Percentiles rank a stretch among this genome's conserved stretches.
phyloP scores from a whole-genome alignment of 2,329 filamentous ascomycete genomes.

The Cercospora brassicicola region DNA sequence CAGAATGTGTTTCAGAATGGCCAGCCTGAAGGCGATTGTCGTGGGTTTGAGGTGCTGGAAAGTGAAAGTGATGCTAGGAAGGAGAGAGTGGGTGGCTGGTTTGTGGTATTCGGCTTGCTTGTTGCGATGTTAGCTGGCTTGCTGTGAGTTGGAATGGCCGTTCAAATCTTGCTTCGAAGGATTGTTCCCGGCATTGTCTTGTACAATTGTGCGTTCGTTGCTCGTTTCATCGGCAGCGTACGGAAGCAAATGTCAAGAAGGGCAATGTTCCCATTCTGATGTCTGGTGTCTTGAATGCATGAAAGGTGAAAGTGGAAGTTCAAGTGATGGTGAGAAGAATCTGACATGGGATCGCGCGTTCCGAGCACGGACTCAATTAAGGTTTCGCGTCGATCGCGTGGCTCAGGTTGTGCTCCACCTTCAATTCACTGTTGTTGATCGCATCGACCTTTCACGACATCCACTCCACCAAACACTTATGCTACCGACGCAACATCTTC shows the following conservation, averaged over 20 bases:
- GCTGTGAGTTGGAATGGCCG: not conserved
- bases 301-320: not conserved
- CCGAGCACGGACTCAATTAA: not conserved
- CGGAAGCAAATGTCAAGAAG: not conserved
- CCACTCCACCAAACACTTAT: not conserved
- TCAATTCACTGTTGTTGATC: conserved; percentile 2
- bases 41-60: not conserved
- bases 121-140: not conserved
- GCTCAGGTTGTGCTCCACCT: not conserved
- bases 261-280: not conserved
- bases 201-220: not conserved
- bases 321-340: not conserved
- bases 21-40: not conserved
- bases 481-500: not conserved
- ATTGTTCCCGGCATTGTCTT: not conserved
- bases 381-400: not conserved
- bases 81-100: not conserved
- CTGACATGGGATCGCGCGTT: conserved; percentile 23
- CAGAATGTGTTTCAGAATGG: not conserved
- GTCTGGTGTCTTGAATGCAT: not conserved
- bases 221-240: not conserved
- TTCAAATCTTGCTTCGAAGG: not conserved
- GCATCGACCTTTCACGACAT: not conserved
- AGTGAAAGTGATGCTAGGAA: not conserved
- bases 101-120: not conserved